phyloP scores from a whole-genome alignment of 2,329 filamentous ascomycete genomes.

The Huntiella moniliformis region DNA sequence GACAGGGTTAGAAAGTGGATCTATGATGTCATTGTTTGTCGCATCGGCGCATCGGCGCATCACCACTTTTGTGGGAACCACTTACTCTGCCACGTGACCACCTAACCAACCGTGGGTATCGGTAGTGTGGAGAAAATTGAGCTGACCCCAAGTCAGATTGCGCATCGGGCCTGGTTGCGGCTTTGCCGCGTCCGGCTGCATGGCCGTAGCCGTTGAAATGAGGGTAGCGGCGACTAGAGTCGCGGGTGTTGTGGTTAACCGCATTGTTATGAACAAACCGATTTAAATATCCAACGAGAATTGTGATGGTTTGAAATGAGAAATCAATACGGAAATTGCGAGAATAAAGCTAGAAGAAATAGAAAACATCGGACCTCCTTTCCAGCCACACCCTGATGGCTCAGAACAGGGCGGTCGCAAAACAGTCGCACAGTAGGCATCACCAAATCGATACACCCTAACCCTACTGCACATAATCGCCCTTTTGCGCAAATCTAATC shows the following conservation, averaged over 20 bases:
- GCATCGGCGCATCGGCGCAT: not conserved
- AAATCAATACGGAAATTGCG: too few species aligned
- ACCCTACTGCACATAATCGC: too few species aligned
- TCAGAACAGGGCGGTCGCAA: too few species aligned
- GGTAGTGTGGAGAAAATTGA: conserved; percentile 95
- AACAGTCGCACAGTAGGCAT: too few species aligned
- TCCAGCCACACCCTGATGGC: too few species aligned
- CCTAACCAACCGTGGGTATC: conserved; percentile 93
- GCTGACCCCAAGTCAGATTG: conserved; percentile 72
- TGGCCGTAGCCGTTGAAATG: conserved; percentile 24
- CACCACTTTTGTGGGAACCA: conserved; percentile 2
- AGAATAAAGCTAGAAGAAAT: too few species aligned
- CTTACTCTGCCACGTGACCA: conserved; percentile 77
- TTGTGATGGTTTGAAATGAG: too few species aligned
- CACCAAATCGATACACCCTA: too few species aligned
- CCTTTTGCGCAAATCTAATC: too few species aligned
- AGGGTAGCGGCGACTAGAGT: conserved; percentile 3
- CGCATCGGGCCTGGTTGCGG: conserved; percentile 68
- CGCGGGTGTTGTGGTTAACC: not conserved
- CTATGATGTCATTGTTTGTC: not conserved
- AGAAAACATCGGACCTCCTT: too few species aligned
- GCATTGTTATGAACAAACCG: not conserved
- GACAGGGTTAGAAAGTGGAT: conserved; percentile 1
- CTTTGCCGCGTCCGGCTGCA: conserved; percentile 63
- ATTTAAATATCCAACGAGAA: not conserved